Percentiles rank a stretch among this genome's conserved stretches.
Conservation (phyloP, 495 filamentous ascomycete species). For the Xylaria bambusicola region DNA sequence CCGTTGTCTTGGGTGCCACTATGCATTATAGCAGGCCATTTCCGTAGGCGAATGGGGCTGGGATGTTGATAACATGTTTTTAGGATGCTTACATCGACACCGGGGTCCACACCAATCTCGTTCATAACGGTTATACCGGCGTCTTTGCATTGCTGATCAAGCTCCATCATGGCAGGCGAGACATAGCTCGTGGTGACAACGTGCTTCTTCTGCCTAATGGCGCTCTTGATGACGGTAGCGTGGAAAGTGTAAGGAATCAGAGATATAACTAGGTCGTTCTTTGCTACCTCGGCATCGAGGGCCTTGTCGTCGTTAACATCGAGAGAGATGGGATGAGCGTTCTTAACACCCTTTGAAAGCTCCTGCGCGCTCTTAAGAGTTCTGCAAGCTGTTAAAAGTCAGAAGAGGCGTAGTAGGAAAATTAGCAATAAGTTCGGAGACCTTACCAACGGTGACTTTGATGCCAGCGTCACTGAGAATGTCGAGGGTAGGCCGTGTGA, state of each 20-base stretch:
- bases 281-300: slow-evolving; percentile 74
- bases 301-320: slow-evolving; percentile 75
- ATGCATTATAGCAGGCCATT: too few species aligned
- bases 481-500: slow-evolving; percentile 78
- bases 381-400: slow-evolving; percentile 67
- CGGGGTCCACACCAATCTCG: slow-evolving; percentile 70
- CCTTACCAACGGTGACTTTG: slow-evolving; percentile 79
- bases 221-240: slow-evolving; percentile 87
- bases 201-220: slow-evolving; percentile 89
- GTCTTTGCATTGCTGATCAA: slow-evolving; percentile 79
- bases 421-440: not conserved
- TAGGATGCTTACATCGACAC: slow-evolving; percentile 17
- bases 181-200: slow-evolving; percentile 97
- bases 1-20: not conserved
- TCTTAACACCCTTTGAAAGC: slow-evolving; percentile 69
- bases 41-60: too few species aligned
- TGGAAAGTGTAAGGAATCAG: slow-evolving; percentile 96
- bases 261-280: slow-evolving; percentile 77
- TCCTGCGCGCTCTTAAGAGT: slow-evolving; percentile 75
- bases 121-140: slow-evolving; percentile 98
- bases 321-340: slow-evolving; percentile 73
- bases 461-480: slow-evolving; percentile 74
- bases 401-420: not conserved
- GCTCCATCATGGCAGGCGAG: slow-evolving; percentile 86
- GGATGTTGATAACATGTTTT: not conserved